Percentiles rank a stretch among this genome's conserved stretches.
These are phyloP conservation scores for Rosa multiflora DNA, from an alignment of 306 rosid species.

Conservation along the genomic window DNA sequence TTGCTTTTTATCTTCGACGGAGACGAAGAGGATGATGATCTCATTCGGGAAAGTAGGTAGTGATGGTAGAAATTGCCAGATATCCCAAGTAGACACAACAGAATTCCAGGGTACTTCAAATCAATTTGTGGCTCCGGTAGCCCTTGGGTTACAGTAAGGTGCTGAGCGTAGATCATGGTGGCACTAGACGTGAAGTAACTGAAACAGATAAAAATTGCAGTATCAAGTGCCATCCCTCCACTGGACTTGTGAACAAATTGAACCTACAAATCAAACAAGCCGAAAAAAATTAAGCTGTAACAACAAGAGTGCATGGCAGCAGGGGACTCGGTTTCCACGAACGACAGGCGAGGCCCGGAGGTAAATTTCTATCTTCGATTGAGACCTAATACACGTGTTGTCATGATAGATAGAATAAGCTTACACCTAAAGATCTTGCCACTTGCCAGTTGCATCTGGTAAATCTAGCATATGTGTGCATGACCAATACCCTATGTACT, in stretches of 20 bases:
- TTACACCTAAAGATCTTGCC: neutral
- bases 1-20: neutral
- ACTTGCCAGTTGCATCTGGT: neutral
- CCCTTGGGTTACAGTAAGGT: slow-evolving; percentile 25
- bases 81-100: slow-evolving; percentile 47
- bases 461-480: neutral
- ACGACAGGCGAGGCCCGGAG: neutral
- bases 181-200: slow-evolving; percentile 42
- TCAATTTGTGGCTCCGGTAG: slow-evolving; percentile 51
- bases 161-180: slow-evolving; percentile 54
- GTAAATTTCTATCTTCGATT: neutral
- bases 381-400: too few species aligned
- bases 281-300: neutral
- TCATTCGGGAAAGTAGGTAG: slow-evolving; percentile 50
- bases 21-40: slow-evolving; percentile 23
- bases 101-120: slow-evolving; percentile 44
- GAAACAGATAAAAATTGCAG: slow-evolving; percentile 34
- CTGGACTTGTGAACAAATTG: slow-evolving; percentile 66
- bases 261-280: slow-evolving; percentile 40
- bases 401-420: too few species aligned
- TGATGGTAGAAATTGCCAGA: slow-evolving; percentile 82
- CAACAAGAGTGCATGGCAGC: neutral
- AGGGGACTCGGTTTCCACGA: neutral
- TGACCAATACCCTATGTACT: too few species aligned
- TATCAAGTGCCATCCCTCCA: slow-evolving; percentile 47